Evolutionary conservation across 208 protist species (phyloP), one percentile per base, ranked within the genome.

Genomic region (Leishmania arabica): DNA sequence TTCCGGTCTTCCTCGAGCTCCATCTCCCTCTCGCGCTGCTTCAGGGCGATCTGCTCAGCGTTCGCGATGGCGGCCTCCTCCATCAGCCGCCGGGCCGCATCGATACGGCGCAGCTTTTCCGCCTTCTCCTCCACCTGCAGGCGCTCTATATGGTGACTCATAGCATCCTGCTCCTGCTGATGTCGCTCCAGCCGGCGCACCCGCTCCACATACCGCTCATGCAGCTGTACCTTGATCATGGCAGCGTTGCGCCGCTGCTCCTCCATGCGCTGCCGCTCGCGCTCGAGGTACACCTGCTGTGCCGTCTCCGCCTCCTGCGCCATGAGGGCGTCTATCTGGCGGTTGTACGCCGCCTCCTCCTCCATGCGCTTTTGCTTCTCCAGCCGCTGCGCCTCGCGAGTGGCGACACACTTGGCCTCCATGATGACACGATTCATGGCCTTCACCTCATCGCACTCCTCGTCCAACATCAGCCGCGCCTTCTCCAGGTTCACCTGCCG

Each of bases 41-140:
- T 98, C 47, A 98, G 92, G 40, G 86, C 82, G 31, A 99, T 95
- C 83, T 99, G 97, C 84, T 99, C 95, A 5, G 95, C 95, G 86
- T 99, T 99, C 24, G 97, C 93, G 60, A 98, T 85, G 17, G 96
- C 95, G 27, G 94, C 95, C 54, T 98, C 97, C 80, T 98, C 96
- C 92, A 98, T 96, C 56, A 98, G 80, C 24, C 85, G 78, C 11
- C 92, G 86, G 9, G 92, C 92, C 19, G 85, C 90, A 70, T 97
- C 94, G 49, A 96, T 81, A 75, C 93, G 90, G 7, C 92, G 89
- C 75, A 96, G 78, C 80, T 95, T 94, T 84, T 98, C 93, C 40
- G 93, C 93, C 62, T 84, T 87, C 64, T 98, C 95, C 70, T 98
- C 96, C 72, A 97, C 86, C 40, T 93, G 95, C 60, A 99, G 87